These are phyloP conservation scores for Clitopilus hobsonii DNA, from an alignment of 768 basidiomycete genomes.

Conservation along the genomic window DNA sequence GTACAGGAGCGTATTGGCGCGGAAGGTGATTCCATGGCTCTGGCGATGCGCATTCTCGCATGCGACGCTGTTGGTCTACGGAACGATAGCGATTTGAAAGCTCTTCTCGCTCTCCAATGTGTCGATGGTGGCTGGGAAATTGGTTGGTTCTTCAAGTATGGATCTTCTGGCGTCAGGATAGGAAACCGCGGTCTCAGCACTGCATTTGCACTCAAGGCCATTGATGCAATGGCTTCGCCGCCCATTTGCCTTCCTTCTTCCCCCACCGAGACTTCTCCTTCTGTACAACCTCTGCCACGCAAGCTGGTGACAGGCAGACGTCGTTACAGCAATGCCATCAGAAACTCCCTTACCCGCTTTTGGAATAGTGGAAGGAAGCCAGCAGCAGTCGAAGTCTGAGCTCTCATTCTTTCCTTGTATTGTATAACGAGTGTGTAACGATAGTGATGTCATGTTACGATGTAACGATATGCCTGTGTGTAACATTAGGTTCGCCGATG, in stretches of 20 bases:
- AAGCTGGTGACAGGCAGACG: constrained; percentile 5
- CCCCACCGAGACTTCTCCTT: constrained; percentile 12
- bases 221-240: constrained; percentile 22
- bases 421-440: constrained; percentile 2
- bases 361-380: constrained; percentile 18
- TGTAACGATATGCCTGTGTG: neutral
- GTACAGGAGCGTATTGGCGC: constrained; percentile 45
- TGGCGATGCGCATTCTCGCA: constrained; percentile 51
- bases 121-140: constrained; percentile 54
- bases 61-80: constrained; percentile 34
- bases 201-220: constrained; percentile 48
- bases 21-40: constrained; percentile 46
- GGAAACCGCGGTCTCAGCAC: constrained; percentile 54
- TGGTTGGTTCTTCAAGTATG: constrained; percentile 56
- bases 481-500: neutral
- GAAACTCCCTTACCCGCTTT: constrained; percentile 23
- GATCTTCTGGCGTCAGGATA: constrained; percentile 40
- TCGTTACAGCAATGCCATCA: constrained; percentile 20
- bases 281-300: constrained; percentile 5
- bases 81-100: constrained; percentile 38
- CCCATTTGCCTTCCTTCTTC: constrained; percentile 4
- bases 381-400: constrained; percentile 10
- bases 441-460: constrained; percentile 3
- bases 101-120: constrained; percentile 41
- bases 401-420: neutral